Evolutionary conservation across 257 asterid species (phyloP).

Genomic region (Nicotiana sylvestris): DNA sequence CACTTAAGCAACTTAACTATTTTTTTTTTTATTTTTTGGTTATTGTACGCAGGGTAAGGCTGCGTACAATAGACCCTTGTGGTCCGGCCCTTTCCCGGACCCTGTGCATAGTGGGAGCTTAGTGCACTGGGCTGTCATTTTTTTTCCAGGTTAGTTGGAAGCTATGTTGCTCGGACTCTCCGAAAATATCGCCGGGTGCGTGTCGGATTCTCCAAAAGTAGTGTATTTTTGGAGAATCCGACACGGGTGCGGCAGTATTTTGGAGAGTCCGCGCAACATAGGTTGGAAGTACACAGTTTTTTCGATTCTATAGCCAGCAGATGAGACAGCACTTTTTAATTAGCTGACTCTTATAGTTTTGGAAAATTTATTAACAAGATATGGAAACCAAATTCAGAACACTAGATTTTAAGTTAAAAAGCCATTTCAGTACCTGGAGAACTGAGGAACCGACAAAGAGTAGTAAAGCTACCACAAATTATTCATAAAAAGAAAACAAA

Average conservation of each 20-base stretch:
- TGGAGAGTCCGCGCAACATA: too few species aligned
- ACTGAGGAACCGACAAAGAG: neutral
- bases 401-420: neutral
- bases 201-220: too few species aligned
- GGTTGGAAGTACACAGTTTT: neutral
- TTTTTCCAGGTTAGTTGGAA: too few species aligned
- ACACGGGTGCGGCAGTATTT: too few species aligned
- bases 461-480: neutral
- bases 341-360: neutral
- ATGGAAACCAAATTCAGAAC: neutral
- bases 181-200: too few species aligned
- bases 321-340: neutral
- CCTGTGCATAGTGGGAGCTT: too few species aligned
- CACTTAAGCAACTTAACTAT: neutral
- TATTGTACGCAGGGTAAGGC: neutral
- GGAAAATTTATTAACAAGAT: neutral
- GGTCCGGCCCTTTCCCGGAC: too few species aligned
- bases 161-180: too few species aligned
- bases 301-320: neutral
- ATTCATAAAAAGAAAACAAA: too few species aligned
- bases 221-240: too few species aligned
- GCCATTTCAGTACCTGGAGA: neutral
- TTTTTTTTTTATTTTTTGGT: neutral
- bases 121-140: too few species aligned
- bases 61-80: too few species aligned